Evolutionary conservation across 1,284 basidiomycete species (phyloP), one percentile per base, ranked within the genome.

Genomic region (Hypsizygus ulmarius): DNA sequence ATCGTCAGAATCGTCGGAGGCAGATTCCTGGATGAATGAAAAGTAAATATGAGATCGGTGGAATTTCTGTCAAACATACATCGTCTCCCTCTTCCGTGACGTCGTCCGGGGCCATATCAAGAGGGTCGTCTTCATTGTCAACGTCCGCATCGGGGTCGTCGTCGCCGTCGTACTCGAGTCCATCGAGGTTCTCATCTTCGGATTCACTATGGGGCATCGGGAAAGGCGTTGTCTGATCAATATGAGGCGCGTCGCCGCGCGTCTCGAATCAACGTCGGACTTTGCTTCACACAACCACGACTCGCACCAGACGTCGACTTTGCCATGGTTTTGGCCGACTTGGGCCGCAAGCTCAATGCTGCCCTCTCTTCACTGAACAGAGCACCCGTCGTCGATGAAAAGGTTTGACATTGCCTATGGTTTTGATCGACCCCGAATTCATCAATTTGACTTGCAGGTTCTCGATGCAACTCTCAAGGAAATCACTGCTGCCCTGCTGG

Each of bases 381-480:
- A 55, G 87, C 89, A 7, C 80, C 91, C 0, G 77, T 94, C 34
- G 80, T 97, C 45, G 93, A 97, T 62, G 93, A 97, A 63, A 90
- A 91, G 75, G 93, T 89, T 54, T 27, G 65, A 43, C 19, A 25
- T 43, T 39, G 37, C 28, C 42, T 60, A 38, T 53, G 47, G 43
- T 15, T 48, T 27, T 40, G 40, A 47, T 40, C 25, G 14, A 34
- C 25, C 37, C n/a, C 45, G 49, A 30, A 55, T 52, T 56, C 39
- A 57, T 58, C 39, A n/a, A 43, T 30, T 53, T 47, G 18, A 27
- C 27, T 37, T 14, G 19, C 53, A 65, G 93, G 92, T 94, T 39
- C 84, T 99, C 61, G 96, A 98, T 73, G 84, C 84, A 5, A 84
- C 93, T 10, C 82, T 99, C 56, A 99, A 98, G 71, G 91, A 96